Percentiles rank a stretch among this genome's conserved stretches.
phyloP scores from a whole-genome alignment of 768 basidiomycete species.

The Auriscalpium microsporum region DNA sequence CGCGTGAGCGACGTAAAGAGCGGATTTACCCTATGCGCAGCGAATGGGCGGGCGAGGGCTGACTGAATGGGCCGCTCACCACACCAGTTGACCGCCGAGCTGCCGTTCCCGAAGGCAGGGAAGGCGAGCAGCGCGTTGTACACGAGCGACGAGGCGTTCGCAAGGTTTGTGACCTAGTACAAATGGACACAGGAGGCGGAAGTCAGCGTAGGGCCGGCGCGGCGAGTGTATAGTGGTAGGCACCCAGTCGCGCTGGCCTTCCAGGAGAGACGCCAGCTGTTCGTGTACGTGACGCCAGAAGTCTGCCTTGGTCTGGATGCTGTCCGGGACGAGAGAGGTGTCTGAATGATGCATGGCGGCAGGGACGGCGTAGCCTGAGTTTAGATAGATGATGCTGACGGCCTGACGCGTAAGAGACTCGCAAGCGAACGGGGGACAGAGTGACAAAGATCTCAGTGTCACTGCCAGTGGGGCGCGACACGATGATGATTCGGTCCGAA shows the following conservation, averaged over 20 bases:
- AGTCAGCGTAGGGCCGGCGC: constrained; percentile 3
- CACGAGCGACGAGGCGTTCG: constrained; percentile 76
- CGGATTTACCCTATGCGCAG: no score
- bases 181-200: background rate
- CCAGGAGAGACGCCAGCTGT: constrained; percentile 56
- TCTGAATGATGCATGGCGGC: constrained; percentile 77
- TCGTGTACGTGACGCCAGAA: constrained; percentile 74
- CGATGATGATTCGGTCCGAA: no score
- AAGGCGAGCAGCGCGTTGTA: constrained; percentile 73
- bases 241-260: constrained; percentile 74
- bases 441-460: no score
- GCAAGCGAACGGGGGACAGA: background rate
- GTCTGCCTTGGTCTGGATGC: constrained; percentile 60
- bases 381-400: background rate
- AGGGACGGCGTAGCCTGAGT: background rate
- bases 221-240: constrained; percentile 13
- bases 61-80: constrained; percentile 42
- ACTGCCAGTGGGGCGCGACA: no score
- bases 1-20: background rate
- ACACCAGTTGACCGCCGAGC: constrained; percentile 84
- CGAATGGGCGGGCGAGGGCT: no score
- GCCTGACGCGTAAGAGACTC: background rate
- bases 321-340: constrained; percentile 58
- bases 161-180: constrained; percentile 71
- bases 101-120: constrained; percentile 51